These are phyloP conservation scores for Phaseolus coccineus DNA, from an alignment of 331 rosid species.

Conservation along the genomic window DNA sequence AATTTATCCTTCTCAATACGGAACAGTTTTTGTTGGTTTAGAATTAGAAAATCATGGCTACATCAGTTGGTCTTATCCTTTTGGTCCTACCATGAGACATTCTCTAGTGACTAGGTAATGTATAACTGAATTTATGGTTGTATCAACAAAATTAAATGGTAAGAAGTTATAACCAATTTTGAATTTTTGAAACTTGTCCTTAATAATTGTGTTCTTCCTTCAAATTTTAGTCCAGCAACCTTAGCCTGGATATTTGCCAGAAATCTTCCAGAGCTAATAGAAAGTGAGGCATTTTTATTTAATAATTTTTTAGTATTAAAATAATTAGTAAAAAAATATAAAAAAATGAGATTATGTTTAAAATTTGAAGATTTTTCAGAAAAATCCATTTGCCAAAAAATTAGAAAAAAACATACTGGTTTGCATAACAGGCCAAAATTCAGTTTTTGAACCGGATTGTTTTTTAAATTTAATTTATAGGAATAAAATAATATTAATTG, in stretches of 20 bases:
- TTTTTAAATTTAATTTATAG: no score
- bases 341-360: no score
- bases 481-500: no score
- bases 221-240: slow-evolving; percentile 2
- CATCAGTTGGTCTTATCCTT: slow-evolving; percentile 34
- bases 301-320: no score
- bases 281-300: not conserved
- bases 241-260: not conserved
- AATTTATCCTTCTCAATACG: slow-evolving; percentile 8
- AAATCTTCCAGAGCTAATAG: not conserved
- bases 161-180: not conserved
- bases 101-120: slow-evolving; percentile 22
- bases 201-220: not conserved
- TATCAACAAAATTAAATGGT: slow-evolving; percentile 14
- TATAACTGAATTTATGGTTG: slow-evolving; percentile 15
- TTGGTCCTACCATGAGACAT: slow-evolving; percentile 28
- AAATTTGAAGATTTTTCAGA: no score
- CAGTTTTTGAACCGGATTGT: no score
- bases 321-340: no score
- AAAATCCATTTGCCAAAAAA: no score
- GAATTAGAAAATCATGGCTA: slow-evolving; percentile 34
- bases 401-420: no score
- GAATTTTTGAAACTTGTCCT: not conserved
- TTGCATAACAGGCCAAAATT: no score
- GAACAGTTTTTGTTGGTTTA: not conserved